Percentiles rank a stretch among this genome's conserved stretches.
Conservation (phyloP, 495 filamentous ascomycete genomes). For the Penicillium cinerascens region DNA sequence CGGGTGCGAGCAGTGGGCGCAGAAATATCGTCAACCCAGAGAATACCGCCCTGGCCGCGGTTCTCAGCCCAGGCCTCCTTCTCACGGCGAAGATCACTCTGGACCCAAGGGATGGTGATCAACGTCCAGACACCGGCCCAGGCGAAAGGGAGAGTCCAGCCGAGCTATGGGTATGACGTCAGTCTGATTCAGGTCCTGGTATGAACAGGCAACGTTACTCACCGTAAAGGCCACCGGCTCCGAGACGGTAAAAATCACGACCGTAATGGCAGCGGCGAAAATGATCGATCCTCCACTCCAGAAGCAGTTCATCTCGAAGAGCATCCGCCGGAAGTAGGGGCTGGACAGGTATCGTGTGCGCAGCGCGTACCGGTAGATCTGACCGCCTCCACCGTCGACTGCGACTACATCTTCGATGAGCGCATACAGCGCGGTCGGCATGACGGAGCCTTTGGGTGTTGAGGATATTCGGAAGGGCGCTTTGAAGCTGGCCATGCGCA, state of each 20-base stretch:
- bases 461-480: conserved; percentile 73
- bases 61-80: conserved; percentile 56
- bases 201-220: conserved; percentile 24
- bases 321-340: conserved; percentile 65
- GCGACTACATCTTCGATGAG: conserved; percentile 78
- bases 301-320: conserved; percentile 70
- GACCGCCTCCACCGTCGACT: conserved; percentile 71
- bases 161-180: conserved; percentile 27
- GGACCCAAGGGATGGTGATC: conserved; percentile 67
- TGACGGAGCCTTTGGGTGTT: conserved; percentile 60
- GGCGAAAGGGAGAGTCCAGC: conserved; percentile 68
- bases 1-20: conserved; percentile 41
- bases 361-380: conserved; percentile 61
- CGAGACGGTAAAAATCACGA: conserved; percentile 59
- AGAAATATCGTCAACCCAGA: conserved; percentile 37
- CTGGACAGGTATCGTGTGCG: conserved; percentile 67
- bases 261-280: conserved; percentile 53
- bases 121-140: conserved; percentile 66
- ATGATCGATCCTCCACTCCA: conserved; percentile 64
- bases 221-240: conserved; percentile 69
- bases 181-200: conserved; percentile 1
- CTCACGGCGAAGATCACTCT: conserved; percentile 58
- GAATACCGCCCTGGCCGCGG: conserved; percentile 36
- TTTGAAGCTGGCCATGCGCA: conserved; percentile 37
- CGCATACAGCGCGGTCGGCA: conserved; percentile 68